Base-by-base conservation (phyloP, 2,329 filamentous ascomycete species). In the Epichloe hybrida region DNA sequence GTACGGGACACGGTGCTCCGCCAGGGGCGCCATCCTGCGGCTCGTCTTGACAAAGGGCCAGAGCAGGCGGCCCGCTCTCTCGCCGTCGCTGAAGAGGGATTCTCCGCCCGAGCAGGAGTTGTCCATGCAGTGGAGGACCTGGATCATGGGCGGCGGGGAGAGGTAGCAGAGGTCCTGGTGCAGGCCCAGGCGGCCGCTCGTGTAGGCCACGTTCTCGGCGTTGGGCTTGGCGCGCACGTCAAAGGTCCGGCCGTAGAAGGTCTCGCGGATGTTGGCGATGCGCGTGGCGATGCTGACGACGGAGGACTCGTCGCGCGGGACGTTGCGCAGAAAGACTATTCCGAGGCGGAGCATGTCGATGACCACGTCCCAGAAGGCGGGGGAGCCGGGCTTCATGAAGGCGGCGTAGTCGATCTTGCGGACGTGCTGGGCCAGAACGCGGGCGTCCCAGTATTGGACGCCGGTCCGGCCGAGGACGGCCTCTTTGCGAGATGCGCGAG, bases 111-210 rank as follows among this genome's bases (percentile, higher is more conserved):
- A 69, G 57, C 82, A 84, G 1, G 81, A 84, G 60, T 94, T 95
- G 55, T 85, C 78, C 41, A 97, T 74, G 61, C 89, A 96, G 68
- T 97, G 93, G 4, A 97, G 79, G 23, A 97, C 72, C 66, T 98
- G 91, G 48, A 93, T 79, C 35, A 83, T 81, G 0, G 91, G 91
- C 3, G 87, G 81, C 48, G 87, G 79, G 12, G 77, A 70, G 67
- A 93, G 84, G 69, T 97, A 97, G 50, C 96, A 75, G 40, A 97
- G 76, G 64, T 97, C 93, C 79, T 95, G 93, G 69, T 98, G 93
- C 46, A 96, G 81, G 15, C 86, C 87, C 1, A 97, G 80, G 61
- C 83, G 83, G 46, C 83, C 76, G 61, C 78, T 83, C 1, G 91
- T 96, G 69, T 97, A 89, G 9, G 93, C 91, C 4, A 96, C 86